Evolutionary conservation across 2,329 filamentous ascomycete species (phyloP), one percentile per base, ranked within the genome.

Genomic region (Cladorrhinum sp.): DNA sequence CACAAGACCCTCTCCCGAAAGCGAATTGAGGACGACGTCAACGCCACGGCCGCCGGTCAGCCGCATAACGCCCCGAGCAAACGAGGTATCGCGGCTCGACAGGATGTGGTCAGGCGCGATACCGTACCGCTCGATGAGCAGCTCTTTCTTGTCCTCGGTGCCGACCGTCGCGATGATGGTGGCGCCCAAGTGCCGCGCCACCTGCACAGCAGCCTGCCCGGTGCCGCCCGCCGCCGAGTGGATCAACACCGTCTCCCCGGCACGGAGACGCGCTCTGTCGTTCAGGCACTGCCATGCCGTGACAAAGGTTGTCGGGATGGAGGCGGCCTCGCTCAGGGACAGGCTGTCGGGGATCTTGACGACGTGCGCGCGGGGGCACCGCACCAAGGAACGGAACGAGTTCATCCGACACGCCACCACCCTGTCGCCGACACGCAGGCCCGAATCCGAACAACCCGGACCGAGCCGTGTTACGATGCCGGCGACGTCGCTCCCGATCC

Each of bases 1-100:
- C 10, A 75, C 74, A 0, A 81, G 67, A 0, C 74, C 62, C n/a
- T 79, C 76, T 0, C 76, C 76, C 0, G 77, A 71, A 0, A 78
- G 66, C 1, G 74, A 61, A 61, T 65, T 65, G 5, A 65, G 49
- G 23, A 65, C 61, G 18, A 58, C 41, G 9, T 65, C 63, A 2
- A 63, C 56, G 6, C 63, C 63, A 4, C 45, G 12, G 2, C 61
- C 59, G 4, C 53, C 24, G 1, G 63, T 65, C 6, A 32, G 22
- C 10, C 22, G 24, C 22, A 16, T 13, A 12, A 64, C 22, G 4
- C 50, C 60, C 5, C 45, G 12, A 2, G 38, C 48, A 24, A 64
- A 64, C 16, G 25, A 45, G 9, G 20, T 45, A 12, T 57, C 50
- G 6, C 62, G 52, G 18, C 55, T 62, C 13, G 13, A 51, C 52